These are phyloP conservation scores for Scortechinia acanthostroma DNA, from an alignment of 2,329 filamentous ascomycete genomes.

Conservation along the genomic window DNA sequence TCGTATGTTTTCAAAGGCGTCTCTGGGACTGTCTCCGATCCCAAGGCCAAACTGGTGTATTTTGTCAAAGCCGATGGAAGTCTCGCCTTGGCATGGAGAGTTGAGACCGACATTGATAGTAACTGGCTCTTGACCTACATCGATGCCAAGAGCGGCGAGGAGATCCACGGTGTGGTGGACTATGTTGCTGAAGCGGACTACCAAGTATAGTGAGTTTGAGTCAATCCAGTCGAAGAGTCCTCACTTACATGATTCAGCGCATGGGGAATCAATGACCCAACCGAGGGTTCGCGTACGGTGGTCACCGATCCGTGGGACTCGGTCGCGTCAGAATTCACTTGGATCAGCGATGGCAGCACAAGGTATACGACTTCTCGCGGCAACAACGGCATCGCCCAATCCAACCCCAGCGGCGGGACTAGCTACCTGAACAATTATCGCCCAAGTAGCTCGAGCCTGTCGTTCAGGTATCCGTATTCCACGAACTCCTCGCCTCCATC, in stretches of 20 bases:
- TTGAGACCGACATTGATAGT: conserved; percentile 46
- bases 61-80: conserved; percentile 35
- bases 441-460: conserved; percentile 27
- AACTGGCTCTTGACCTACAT: conserved; percentile 56
- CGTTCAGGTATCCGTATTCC: conserved; percentile 38
- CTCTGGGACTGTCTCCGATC: conserved; percentile 37
- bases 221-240: conserved; percentile 6
- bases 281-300: conserved; percentile 31
- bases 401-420: conserved; percentile 34
- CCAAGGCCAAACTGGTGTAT: conserved; percentile 46
- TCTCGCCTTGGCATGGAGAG: conserved; percentile 43
- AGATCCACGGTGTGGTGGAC: conserved; percentile 45
- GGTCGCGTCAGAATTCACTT: conserved; percentile 39
- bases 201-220: conserved; percentile 36
- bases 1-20: conserved; percentile 36
- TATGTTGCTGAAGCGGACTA: conserved; percentile 47
- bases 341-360: conserved; percentile 36
- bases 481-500: conserved; percentile 19
- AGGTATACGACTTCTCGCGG: conserved; percentile 44
- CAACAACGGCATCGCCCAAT: conserved; percentile 51
- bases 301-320: conserved; percentile 38
- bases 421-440: conserved; percentile 40
- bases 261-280: conserved; percentile 46
- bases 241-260: conserved; percentile 19
- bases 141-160: conserved; percentile 34